Evolutionary conservation across 1,284 basidiomycete genomes (phyloP).

Genomic region (Athelia sp.): DNA sequence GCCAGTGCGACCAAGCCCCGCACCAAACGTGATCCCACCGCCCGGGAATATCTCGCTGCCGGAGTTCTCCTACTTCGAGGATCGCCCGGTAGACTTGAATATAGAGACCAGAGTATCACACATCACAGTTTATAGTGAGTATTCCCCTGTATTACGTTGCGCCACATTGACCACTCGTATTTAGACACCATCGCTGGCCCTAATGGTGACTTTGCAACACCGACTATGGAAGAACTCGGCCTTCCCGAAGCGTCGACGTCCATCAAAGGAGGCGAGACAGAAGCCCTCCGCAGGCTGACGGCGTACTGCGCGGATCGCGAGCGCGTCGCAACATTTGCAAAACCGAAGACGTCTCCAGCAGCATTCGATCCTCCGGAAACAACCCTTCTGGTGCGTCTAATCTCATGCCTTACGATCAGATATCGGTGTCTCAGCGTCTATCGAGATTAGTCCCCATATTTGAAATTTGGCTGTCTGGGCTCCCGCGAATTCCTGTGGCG

Average conservation of each 20-base stretch:
- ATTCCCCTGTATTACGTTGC: neutral
- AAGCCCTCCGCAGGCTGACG: constrained; percentile 32
- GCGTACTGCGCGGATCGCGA: constrained; percentile 31
- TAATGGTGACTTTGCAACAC: constrained; percentile 35
- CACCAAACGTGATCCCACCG: constrained; percentile 5
- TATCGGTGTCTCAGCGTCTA: too few relatives aligned
- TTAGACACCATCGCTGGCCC: constrained; percentile 33
- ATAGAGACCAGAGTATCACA: too few relatives aligned
- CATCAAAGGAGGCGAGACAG: constrained; percentile 41
- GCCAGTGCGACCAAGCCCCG: constrained; percentile 1
- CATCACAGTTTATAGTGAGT: too few relatives aligned
- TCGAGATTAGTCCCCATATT: too few relatives aligned
- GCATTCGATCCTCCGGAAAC: constrained; percentile 28
- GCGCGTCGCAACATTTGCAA: constrained; percentile 39
- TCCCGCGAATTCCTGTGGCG: constrained; percentile 33
- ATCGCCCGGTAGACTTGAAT: too few relatives aligned
- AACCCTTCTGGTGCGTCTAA: too few relatives aligned
- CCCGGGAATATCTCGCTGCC: neutral
- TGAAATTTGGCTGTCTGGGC: constrained; percentile 46
- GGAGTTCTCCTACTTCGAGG: too few relatives aligned
- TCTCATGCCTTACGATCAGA: too few relatives aligned
- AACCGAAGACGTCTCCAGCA: constrained; percentile 40
- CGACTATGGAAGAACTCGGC: constrained; percentile 38
- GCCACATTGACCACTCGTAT: constrained; percentile 8
- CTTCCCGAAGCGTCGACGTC: constrained; percentile 32